Evolutionary conservation across 208 protist genomes (phyloP).

Genomic region (Wallacemonas sp.): DNA sequence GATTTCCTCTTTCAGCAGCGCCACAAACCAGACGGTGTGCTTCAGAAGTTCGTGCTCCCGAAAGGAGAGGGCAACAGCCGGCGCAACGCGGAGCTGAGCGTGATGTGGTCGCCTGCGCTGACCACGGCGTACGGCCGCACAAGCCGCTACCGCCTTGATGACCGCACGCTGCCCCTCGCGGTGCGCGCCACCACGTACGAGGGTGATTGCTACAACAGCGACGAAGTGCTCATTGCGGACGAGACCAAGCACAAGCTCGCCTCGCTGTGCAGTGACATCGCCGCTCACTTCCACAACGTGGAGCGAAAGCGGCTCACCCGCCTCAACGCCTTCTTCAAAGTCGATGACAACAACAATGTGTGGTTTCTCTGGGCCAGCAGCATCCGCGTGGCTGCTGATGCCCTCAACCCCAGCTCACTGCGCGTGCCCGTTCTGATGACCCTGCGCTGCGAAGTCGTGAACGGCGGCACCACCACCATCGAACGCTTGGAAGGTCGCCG

Average conservation of each 20-base stretch:
- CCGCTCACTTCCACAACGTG: constrained; percentile 80
- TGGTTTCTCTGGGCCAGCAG: constrained; percentile 88
- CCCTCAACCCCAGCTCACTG: constrained; percentile 69
- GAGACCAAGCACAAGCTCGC: constrained; percentile 75
- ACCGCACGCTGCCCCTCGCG: constrained; percentile 51
- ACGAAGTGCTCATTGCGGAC: constrained; percentile 79
- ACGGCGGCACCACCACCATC: constrained; percentile 62
- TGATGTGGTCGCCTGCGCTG: constrained; percentile 87
- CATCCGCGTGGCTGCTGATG: constrained; percentile 68
- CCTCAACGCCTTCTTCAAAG: constrained; percentile 80
- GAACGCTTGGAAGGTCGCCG: constrained; percentile 37
- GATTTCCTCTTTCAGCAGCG: constrained; percentile 80
- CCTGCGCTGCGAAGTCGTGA: constrained; percentile 71
- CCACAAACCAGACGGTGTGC: constrained; percentile 85
- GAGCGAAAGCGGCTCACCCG: constrained; percentile 86
- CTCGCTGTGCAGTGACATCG: constrained; percentile 78
- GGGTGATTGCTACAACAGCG: constrained; percentile 74
- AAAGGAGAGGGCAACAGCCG: constrained; percentile 73
- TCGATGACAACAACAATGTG: constrained; percentile 66
- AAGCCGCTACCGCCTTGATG: constrained; percentile 71
- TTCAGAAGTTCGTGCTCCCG: constrained; percentile 90
- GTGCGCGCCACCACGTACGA: constrained; percentile 81
- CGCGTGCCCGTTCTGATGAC: constrained; percentile 64
- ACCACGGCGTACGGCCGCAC: constrained; percentile 85
- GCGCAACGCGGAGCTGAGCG: constrained; percentile 81